Evolutionary conservation across 495 filamentous ascomycete genomes (phyloP).

Genomic region (Penicillium coffeae): DNA sequence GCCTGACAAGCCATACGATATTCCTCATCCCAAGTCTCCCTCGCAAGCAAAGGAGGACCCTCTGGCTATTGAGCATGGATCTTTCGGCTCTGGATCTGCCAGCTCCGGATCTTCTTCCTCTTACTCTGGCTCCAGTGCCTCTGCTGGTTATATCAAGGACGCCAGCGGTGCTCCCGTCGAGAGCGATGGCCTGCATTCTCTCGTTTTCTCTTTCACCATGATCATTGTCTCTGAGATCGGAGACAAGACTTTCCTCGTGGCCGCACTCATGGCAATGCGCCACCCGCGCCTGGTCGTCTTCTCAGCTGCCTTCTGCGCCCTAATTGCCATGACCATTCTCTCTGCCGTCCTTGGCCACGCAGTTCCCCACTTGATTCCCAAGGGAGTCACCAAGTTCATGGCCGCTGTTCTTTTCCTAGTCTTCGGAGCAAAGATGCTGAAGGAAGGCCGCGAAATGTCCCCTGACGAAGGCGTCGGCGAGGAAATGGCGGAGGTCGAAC

Average conservation of each 20-base stretch:
- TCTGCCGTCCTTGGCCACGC: conserved; percentile 94
- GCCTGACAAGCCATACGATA: conserved; percentile 75
- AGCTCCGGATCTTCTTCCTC: conserved; percentile 18
- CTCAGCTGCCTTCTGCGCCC: conserved; percentile 83
- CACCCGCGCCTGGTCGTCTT: conserved; percentile 92
- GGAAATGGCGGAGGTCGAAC: conserved; percentile 96
- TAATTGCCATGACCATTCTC: conserved; percentile 93
- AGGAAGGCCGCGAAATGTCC: conserved; percentile 84
- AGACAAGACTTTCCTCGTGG: conserved; percentile 97
- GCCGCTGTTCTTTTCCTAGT: conserved; percentile 82
- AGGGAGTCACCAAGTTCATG: conserved; percentile 79
- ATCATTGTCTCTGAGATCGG: conserved; percentile 96
- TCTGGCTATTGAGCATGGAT: conserved; percentile 56
- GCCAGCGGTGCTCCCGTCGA: conserved; percentile 44
- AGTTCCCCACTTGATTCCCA: conserved; percentile 85
- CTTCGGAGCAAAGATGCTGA: conserved; percentile 80
- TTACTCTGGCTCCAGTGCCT: conserved; percentile 24
- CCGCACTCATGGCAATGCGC: conserved; percentile 98
- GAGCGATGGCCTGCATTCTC: conserved; percentile 85
- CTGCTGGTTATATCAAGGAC: conserved; percentile 32
- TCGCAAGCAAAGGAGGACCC: conserved; percentile 61
- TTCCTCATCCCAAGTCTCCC: conserved; percentile 67
- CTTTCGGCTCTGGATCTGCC: conserved; percentile 34
- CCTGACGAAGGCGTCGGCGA: conserved; percentile 84
- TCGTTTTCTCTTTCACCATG: conserved; percentile 90